These are phyloP conservation scores for Singerocomus inundabilis DNA, from an alignment of 1,284 basidiomycete genomes.

Conservation along the genomic window DNA sequence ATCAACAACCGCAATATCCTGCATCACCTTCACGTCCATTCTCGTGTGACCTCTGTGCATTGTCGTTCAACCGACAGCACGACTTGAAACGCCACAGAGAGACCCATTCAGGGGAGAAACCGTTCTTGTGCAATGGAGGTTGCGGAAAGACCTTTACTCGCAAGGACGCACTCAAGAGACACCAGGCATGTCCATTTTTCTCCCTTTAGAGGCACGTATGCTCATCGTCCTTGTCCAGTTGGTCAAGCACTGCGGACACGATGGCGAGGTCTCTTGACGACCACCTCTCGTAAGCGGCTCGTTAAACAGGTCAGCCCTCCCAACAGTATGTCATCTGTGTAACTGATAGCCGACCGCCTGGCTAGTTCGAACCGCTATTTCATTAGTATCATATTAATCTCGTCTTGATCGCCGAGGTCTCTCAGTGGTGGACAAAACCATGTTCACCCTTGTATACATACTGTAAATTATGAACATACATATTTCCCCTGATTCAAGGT, in stretches of 20 bases:
- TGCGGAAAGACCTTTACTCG: constrained; percentile 82
- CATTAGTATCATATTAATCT: constrained; percentile 29
- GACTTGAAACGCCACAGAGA: constrained; percentile 79
- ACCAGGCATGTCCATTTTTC: constrained; percentile 53
- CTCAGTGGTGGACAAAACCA: constrained; percentile 13
- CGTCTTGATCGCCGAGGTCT: constrained; percentile 18
- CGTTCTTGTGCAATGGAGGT: constrained; percentile 74
- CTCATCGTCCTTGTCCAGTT: constrained; percentile 47
- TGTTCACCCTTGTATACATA: constrained; percentile 27
- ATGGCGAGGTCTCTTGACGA: constrained; percentile 47
- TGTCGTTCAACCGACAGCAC: constrained; percentile 80
- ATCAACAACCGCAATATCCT: constrained; percentile 49
- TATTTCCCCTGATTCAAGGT: constrained; percentile 16
- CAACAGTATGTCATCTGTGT: constrained; percentile 8
- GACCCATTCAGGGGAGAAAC: constrained; percentile 79
- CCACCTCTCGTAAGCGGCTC: constrained; percentile 21
- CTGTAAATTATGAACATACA: constrained; percentile 32
- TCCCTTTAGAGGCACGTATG: constrained; percentile 1
- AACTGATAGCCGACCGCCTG: constrained; percentile 18
- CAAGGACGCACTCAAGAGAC: constrained; percentile 78
- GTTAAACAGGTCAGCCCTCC: constrained; percentile 18
- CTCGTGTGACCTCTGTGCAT: constrained; percentile 73
- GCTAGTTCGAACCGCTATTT: constrained; percentile 16
- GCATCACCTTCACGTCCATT: constrained; percentile 69
- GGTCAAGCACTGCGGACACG: constrained; percentile 73